A percentile compares a stretch with the other conserved stretches of the same genome.
phyloP scores from a whole-genome alignment of 306 rosid genomes.

The Oxytropis ochrocephala region DNA sequence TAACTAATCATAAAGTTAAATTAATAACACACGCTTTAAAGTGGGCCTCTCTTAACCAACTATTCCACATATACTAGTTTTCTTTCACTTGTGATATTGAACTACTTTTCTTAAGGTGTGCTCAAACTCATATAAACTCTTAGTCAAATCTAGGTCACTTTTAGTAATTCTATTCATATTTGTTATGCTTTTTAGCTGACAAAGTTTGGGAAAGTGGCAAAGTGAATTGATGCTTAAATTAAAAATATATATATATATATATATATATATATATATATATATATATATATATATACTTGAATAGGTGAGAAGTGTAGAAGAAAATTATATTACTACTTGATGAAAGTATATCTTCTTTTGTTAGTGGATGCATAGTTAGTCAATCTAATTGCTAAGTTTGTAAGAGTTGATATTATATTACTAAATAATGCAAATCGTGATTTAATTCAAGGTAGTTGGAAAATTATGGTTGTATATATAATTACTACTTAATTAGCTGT shows the following conservation, averaged over 20 bases:
- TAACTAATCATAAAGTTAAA: slow-evolving; percentile 10
- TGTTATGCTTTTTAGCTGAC: slow-evolving; percentile 2
- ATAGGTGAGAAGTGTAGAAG: background rate
- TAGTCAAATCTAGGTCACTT: slow-evolving; percentile 7
- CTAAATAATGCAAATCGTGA: background rate
- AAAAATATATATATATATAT: too few species aligned
- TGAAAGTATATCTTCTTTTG: background rate
- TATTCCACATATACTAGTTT: slow-evolving; percentile 12
- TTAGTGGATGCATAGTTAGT: background rate
- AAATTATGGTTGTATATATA: slow-evolving; percentile 3
- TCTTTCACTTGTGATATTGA: background rate
- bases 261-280: too few species aligned
- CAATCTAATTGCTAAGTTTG: background rate
- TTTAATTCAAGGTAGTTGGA: background rate
- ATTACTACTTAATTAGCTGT: background rate
- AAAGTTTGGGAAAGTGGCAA: slow-evolving; percentile 16
- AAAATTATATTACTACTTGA: background rate
- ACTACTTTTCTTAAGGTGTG: slow-evolving; percentile 23
- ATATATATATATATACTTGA: background rate
- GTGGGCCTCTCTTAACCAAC: slow-evolving; percentile 29
- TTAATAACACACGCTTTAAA: background rate
- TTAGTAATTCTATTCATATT: slow-evolving; percentile 7
- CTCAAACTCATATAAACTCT: background rate
- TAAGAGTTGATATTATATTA: too few species aligned
- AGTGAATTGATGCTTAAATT: slow-evolving; percentile 7